phyloP scores from a whole-genome alignment of 495 filamentous ascomycete genomes.

The Penicillium lividum region DNA sequence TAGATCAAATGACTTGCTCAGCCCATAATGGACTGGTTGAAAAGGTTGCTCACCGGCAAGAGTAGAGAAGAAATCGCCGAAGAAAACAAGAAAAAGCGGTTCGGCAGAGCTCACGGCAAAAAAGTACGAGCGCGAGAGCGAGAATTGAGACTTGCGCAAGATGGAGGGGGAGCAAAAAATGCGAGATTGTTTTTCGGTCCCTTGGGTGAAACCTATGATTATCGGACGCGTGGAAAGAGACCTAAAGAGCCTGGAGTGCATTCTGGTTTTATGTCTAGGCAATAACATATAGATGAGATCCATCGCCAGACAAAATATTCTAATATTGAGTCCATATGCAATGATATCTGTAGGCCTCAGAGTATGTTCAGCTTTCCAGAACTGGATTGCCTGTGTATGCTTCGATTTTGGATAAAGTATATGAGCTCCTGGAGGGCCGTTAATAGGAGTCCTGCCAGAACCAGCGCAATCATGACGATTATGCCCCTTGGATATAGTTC shows the following conservation, averaged over 20 bases:
- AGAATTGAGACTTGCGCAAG: constrained; percentile 1
- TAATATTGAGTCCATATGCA: no score
- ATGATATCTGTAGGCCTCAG: background rate
- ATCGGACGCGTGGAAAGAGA: background rate
- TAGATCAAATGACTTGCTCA: no score
- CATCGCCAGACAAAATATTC: background rate
- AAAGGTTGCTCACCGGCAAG: background rate
- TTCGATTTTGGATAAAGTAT: constrained; percentile 10
- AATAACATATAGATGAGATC: background rate
- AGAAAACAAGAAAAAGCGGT: background rate
- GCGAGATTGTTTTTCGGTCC: background rate
- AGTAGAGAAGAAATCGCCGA: background rate
- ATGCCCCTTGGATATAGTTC: constrained; percentile 25
- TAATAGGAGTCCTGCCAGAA: constrained; percentile 17
- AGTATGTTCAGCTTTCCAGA: background rate
- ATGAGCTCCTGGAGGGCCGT: constrained; percentile 11
- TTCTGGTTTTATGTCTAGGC: background rate
- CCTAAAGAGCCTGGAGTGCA: background rate
- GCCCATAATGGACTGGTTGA: background rate
- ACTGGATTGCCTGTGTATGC: background rate
- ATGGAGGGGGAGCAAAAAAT: background rate
- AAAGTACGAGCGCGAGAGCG: background rate
- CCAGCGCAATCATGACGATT: constrained; percentile 28
- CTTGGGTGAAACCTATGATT: background rate
- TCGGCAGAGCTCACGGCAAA: background rate